A percentile compares a stretch with the other conserved stretches of the same genome.
These are phyloP conservation scores for Russula olivacea DNA, from an alignment of 768 basidiomycete genomes.

Conservation along the genomic window DNA sequence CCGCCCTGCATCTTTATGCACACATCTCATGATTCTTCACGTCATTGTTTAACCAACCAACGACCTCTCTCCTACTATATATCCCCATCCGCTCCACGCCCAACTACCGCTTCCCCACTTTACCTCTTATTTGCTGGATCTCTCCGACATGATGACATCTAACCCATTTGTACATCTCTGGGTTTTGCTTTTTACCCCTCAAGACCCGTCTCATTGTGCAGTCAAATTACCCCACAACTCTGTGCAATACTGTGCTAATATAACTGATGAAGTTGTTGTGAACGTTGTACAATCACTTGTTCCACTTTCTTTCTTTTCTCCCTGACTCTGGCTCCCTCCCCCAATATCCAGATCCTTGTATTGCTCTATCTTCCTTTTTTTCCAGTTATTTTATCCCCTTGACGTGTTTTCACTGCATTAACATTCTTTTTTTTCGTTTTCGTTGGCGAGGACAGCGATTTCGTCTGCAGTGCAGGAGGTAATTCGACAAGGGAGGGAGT, in stretches of 20 bases:
- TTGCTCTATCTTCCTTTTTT: background rate
- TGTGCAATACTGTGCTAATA: constrained; percentile 17
- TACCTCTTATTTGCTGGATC: constrained; percentile 9
- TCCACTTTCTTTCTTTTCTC: too few relatives aligned
- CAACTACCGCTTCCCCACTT: background rate
- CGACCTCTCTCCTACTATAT: background rate
- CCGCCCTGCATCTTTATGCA: background rate
- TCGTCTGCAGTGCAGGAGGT: background rate
- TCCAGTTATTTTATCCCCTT: constrained; percentile 18
- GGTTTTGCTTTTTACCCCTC: background rate
- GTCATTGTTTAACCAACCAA: background rate
- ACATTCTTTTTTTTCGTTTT: background rate
- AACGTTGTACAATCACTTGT: constrained; percentile 13
- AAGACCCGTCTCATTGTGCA: constrained; percentile 9
- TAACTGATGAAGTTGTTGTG: constrained; percentile 4
- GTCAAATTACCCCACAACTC: constrained; percentile 3
- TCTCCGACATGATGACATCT: constrained; percentile 7
- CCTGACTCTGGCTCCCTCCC: background rate
- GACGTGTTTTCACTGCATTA: background rate
- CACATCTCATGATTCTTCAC: background rate
- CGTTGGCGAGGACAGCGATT: constrained; percentile 1
- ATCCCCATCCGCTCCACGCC: background rate
- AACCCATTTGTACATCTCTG: background rate
- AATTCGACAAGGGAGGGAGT: background rate
- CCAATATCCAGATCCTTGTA: constrained; percentile 1